These are phyloP conservation scores for Trametes villosa DNA, from an alignment of 768 basidiomycete species.

Conservation along the genomic window DNA sequence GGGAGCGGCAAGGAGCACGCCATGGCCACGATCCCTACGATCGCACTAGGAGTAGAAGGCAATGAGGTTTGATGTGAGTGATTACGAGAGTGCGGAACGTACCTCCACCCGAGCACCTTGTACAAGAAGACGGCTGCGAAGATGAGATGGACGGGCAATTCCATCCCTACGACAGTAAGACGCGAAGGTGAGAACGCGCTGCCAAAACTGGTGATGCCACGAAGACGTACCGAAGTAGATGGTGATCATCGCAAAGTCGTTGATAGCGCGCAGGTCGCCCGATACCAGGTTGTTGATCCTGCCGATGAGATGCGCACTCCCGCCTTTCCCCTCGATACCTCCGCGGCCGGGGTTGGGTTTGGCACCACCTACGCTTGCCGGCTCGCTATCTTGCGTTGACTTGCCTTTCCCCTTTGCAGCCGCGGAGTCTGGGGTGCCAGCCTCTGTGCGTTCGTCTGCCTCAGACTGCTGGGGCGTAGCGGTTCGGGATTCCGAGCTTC, in stretches of 20 bases:
- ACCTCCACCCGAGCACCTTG: constrained; percentile 52
- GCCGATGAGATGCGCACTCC: constrained; percentile 67
- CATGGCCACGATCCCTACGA: constrained; percentile 47
- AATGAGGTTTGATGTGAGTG: not conserved
- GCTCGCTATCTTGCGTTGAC: too few relatives aligned
- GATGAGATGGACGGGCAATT: not conserved
- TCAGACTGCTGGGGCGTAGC: too few relatives aligned
- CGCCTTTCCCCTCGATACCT: too few relatives aligned
- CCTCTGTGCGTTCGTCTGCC: too few relatives aligned
- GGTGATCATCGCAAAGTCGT: constrained; percentile 36
- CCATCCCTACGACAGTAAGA: too few relatives aligned
- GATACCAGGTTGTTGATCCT: constrained; percentile 80
- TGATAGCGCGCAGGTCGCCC: too few relatives aligned
- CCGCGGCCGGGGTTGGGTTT: too few relatives aligned
- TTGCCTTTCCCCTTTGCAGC: constrained; percentile 42
- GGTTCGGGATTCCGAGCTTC: not conserved
- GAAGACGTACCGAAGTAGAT: constrained; percentile 35
- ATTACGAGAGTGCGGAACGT: constrained; percentile 6
- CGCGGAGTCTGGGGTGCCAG: not conserved
- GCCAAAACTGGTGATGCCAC: not conserved
- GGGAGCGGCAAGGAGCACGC: constrained; percentile 49
- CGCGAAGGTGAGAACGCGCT: too few relatives aligned
- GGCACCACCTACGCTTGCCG: too few relatives aligned
- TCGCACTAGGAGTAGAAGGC: constrained; percentile 31
- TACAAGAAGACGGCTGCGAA: constrained; percentile 44